Evolutionary conservation across 23 red algal genomes (phyloP).

Genomic region (Gracilaria vermiculophylla): DNA sequence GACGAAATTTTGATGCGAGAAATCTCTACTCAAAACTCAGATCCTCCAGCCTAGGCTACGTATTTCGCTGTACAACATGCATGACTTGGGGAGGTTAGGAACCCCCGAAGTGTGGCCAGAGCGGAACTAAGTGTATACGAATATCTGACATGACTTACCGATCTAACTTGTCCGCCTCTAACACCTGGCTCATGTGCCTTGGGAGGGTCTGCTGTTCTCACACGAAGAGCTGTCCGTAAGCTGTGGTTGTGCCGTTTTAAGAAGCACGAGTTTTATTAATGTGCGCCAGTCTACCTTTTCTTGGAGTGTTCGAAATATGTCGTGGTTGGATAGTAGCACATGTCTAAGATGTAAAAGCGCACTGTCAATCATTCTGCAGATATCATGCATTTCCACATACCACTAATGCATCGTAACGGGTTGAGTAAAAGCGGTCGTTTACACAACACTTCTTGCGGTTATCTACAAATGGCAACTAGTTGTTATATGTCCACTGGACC

Average conservation of each 20-base stretch:
- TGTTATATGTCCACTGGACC: not conserved
- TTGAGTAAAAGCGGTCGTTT: not conserved
- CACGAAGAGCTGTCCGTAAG: not conserved
- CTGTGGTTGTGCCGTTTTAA: not conserved
- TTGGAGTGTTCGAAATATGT: not conserved
- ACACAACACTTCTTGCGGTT: not conserved
- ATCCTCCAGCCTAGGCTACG: not conserved
- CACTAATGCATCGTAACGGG: no score
- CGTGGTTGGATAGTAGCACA: not conserved
- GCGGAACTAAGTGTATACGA: not conserved
- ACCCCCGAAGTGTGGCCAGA: not conserved
- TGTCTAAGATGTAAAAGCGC: not conserved
- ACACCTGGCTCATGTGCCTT: not conserved
- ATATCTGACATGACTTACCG: slow-evolving; percentile 10
- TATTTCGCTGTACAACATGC: slow-evolving; percentile 12
- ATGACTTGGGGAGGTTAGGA: slow-evolving; percentile 5
- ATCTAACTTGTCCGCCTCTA: slow-evolving; percentile 34
- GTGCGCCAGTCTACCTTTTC: not conserved
- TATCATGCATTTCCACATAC: no score
- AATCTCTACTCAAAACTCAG: not conserved
- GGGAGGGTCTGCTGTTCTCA: not conserved
- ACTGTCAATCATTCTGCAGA: not conserved
- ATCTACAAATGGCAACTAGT: not conserved
- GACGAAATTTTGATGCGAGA: not conserved
- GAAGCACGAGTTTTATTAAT: not conserved